Conservation (phyloP, 2,329 filamentous ascomycete species). For the Daldinia sp. region DNA sequence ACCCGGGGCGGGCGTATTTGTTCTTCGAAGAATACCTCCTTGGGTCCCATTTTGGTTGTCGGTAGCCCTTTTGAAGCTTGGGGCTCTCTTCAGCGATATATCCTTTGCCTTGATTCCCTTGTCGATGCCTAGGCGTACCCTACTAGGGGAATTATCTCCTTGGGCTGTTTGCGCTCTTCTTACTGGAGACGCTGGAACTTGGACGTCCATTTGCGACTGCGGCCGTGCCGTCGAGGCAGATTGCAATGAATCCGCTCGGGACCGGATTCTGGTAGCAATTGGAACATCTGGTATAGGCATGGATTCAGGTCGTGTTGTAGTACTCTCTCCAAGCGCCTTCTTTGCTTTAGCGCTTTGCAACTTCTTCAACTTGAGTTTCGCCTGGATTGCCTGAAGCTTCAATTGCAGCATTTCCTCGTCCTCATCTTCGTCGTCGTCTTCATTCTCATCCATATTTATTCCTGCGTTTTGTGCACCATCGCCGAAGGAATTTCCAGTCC, state of each 20-base stretch:
- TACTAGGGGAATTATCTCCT: slow-evolving; percentile 76
- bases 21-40: slow-evolving; percentile 55
- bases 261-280: slow-evolving; percentile 34
- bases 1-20: slow-evolving; percentile 50
- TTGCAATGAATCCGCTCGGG: slow-evolving; percentile 29
- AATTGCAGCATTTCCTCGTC: slow-evolving; percentile 91
- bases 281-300: slow-evolving; percentile 32
- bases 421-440: slow-evolving; percentile 55
- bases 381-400: slow-evolving; percentile 87
- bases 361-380: slow-evolving; percentile 85
- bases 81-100: slow-evolving; percentile 81
- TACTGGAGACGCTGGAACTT: slow-evolving; percentile 81
- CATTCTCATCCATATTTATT: slow-evolving; percentile 65
- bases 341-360: slow-evolving; percentile 71
- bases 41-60: slow-evolving; percentile 44
- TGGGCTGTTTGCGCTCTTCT: slow-evolving; percentile 61
- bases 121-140: slow-evolving; percentile 86
- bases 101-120: slow-evolving; percentile 84
- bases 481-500: slow-evolving; percentile 20
- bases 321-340: slow-evolving; percentile 37
- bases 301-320: slow-evolving; percentile 24
- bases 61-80: slow-evolving; percentile 54
- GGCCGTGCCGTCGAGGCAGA: slow-evolving; percentile 36
- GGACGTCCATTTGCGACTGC: slow-evolving; percentile 56
- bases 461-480: slow-evolving; percentile 41